phyloP scores from a whole-genome alignment of 2,329 filamentous ascomycete genomes.

The Phaeomoniella chlamydospora region DNA sequence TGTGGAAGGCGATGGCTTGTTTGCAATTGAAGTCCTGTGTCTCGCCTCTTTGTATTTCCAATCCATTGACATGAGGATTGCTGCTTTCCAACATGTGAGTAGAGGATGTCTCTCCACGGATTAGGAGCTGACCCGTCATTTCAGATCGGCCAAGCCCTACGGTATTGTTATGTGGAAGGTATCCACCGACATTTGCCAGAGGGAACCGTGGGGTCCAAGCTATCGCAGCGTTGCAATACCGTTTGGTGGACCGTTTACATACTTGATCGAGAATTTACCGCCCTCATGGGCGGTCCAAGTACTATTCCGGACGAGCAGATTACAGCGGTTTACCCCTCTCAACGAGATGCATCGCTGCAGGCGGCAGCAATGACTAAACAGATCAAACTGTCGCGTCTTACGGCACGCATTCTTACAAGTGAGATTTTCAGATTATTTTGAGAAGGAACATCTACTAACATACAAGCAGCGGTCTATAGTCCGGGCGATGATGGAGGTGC shows the following conservation, averaged over 20 bases:
- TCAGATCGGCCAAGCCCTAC: conserved; percentile 36
- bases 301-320: conserved; percentile 38
- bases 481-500: conserved; percentile 19
- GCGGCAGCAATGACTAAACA: conserved; percentile 28
- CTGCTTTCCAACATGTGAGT: conserved; percentile 31
- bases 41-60: conserved; percentile 39
- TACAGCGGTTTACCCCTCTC: conserved; percentile 29
- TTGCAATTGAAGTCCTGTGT: conserved; percentile 35
- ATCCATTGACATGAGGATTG: conserved; percentile 31
- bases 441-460: background rate
- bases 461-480: conserved; percentile 25
- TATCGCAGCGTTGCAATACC: conserved; percentile 31
- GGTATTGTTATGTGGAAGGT: conserved; percentile 33
- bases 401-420: conserved; percentile 30
- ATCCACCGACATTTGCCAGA: conserved; percentile 38
- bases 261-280: conserved; percentile 38
- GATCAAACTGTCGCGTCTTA: conserved; percentile 29
- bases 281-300: conserved; percentile 36
- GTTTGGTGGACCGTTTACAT: conserved; percentile 42
- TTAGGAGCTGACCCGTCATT: too few relatives aligned
- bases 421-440: conserved; percentile 9
- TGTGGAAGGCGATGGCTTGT: conserved; percentile 26
- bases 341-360: conserved; percentile 22
- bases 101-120: background rate
- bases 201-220: conserved; percentile 22